Conservation (phyloP, 345 rosid species). For the Melaleuca quinquenervia region DNA sequence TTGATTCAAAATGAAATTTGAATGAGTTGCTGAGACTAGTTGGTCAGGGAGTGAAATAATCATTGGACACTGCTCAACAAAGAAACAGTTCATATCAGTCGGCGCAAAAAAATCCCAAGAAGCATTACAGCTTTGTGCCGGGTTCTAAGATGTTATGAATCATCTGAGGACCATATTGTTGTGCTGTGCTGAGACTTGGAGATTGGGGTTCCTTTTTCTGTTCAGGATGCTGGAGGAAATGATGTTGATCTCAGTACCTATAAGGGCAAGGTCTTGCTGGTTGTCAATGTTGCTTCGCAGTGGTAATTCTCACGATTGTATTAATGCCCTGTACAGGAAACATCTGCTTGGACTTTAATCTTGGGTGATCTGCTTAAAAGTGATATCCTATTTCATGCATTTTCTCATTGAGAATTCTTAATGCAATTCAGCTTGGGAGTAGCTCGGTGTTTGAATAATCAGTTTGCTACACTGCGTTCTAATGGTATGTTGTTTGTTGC, state of each 20-base stretch:
- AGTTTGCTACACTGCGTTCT: neutral
- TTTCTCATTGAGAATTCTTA: neutral
- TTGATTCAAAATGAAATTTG: neutral
- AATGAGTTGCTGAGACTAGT: neutral
- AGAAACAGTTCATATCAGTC: neutral
- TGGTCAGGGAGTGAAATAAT: neutral
- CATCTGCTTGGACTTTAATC: neutral
- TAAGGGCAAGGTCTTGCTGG: conserved; percentile 83
- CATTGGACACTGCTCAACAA: neutral
- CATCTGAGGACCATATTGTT: neutral
- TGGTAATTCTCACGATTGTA: conserved; percentile 29
- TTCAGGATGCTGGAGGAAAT: conserved; percentile 71
- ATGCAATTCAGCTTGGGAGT: neutral
- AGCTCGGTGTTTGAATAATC: neutral
- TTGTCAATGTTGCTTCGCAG: conserved; percentile 96
- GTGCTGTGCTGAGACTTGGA: neutral
- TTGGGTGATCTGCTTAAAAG: neutral
- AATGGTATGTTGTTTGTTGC: conserved; percentile 2
- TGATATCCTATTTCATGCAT: neutral
- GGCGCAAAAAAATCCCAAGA: neutral
- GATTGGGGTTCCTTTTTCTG: neutral
- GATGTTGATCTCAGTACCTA: conserved; percentile 63
- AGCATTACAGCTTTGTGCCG: neutral
- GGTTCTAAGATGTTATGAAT: neutral
- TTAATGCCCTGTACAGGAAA: neutral